A percentile compares a stretch with the other conserved stretches of the same genome.
phyloP scores from a whole-genome alignment of 495 filamentous ascomycete genomes.

The Glutinoglossum americanum region DNA sequence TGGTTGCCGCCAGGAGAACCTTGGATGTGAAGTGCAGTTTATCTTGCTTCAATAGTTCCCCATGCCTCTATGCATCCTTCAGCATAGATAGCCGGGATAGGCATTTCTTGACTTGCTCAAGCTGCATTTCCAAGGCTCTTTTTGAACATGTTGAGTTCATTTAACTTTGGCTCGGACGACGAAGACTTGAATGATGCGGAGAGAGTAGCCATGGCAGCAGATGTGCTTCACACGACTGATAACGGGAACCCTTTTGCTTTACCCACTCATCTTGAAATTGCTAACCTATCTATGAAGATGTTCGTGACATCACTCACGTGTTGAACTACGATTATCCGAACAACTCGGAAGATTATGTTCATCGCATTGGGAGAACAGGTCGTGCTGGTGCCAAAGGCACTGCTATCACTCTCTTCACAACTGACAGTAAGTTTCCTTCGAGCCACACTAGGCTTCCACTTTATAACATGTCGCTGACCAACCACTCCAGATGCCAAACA shows the following conservation, averaged over 20 bases:
- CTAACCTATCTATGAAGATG: conserved; percentile 88
- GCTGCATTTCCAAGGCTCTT: conserved; percentile 30
- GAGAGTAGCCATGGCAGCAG: conserved; percentile 38
- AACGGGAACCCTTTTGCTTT: conserved; percentile 32
- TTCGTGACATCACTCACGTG: conserved; percentile 99
- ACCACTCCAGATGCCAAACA: conserved; percentile 58
- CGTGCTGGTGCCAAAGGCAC: conserved; percentile 25
- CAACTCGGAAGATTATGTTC: conserved; percentile 51
- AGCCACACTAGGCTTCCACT: not conserved
- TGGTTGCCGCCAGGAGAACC: conserved; percentile 57
- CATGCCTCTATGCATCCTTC: conserved; percentile 46
- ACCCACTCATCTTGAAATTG: conserved; percentile 27
- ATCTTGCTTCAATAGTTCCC: conserved; percentile 42
- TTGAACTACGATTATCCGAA: conserved; percentile 99
- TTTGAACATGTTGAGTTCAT: conserved; percentile 5
- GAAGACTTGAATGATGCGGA: conserved; percentile 1
- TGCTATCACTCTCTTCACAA: conserved; percentile 38
- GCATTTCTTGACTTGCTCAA: conserved; percentile 50
- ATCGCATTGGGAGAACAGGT: conserved; percentile 25
- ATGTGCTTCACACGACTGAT: conserved; percentile 34
- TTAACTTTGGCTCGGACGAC: not conserved
- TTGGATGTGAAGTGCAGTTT: conserved; percentile 71
- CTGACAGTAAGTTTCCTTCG: conserved; percentile 61
- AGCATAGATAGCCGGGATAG: conserved; percentile 52
- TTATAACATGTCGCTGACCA: not conserved